A percentile compares a stretch with the other conserved stretches of the same genome.
Conservation (phyloP, 2,329 filamentous ascomycete genomes). For the Penicillium brevicompactum region DNA sequence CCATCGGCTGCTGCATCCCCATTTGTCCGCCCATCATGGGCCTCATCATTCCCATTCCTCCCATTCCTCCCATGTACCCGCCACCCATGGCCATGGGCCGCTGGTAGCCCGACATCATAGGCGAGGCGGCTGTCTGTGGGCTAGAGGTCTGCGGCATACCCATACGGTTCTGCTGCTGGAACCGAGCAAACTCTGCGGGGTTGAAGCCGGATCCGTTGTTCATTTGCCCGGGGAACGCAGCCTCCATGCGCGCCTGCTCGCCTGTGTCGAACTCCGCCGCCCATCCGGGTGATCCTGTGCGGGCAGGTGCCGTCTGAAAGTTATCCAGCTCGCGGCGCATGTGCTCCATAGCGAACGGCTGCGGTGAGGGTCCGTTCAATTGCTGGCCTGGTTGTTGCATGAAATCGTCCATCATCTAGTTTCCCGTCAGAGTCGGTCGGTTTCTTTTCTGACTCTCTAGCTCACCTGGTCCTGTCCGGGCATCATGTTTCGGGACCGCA, state of each 20-base stretch:
- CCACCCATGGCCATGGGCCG: constrained; percentile 50
- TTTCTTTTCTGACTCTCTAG: background rate
- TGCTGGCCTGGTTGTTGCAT: constrained; percentile 72
- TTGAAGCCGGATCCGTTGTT: constrained; percentile 65
- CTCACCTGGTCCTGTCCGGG: constrained; percentile 72
- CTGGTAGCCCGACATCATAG: constrained; percentile 61
- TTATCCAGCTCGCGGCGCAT: constrained; percentile 64
- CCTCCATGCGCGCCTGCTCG: constrained; percentile 70
- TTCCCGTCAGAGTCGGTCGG: constrained; percentile 27
- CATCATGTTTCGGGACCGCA: constrained; percentile 71
- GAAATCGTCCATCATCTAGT: constrained; percentile 89
- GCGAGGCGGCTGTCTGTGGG: constrained; percentile 54
- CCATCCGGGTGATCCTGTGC: constrained; percentile 61
- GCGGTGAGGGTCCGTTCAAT: constrained; percentile 56
- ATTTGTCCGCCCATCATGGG: constrained; percentile 52
- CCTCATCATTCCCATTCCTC: constrained; percentile 53
- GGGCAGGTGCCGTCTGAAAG: constrained; percentile 51
- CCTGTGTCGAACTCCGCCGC: constrained; percentile 65
- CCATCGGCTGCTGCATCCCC: constrained; percentile 50
- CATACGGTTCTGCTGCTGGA: constrained; percentile 72
- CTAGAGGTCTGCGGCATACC: constrained; percentile 61
- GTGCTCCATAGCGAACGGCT: constrained; percentile 67
- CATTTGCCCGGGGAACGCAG: constrained; percentile 62
- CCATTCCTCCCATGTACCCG: constrained; percentile 43
- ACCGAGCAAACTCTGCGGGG: constrained; percentile 83